These are phyloP conservation scores for Xylariomycetidae sp. DNA, from an alignment of 2,329 filamentous ascomycete species.

Conservation along the genomic window DNA sequence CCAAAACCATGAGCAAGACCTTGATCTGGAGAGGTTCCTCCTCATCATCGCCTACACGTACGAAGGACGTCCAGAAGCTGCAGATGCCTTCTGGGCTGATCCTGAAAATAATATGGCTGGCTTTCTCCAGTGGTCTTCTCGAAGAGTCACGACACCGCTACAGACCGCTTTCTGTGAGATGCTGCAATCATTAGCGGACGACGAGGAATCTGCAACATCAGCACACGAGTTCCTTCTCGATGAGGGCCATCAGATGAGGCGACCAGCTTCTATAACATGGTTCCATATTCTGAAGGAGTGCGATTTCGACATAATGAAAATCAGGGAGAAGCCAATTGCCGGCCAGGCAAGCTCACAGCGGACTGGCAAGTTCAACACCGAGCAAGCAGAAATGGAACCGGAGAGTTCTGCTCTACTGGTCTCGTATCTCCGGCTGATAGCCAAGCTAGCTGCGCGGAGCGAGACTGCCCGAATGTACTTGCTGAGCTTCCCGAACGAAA, in stretches of 20 bases:
- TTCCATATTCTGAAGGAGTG: constrained; percentile 87
- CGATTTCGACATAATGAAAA: constrained; percentile 72
- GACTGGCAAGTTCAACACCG: constrained; percentile 53
- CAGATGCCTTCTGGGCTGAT: constrained; percentile 86
- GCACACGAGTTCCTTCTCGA: constrained; percentile 88
- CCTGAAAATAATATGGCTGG: constrained; percentile 89
- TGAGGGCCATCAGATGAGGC: constrained; percentile 72
- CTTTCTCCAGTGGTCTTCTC: constrained; percentile 95
- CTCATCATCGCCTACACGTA: constrained; percentile 90
- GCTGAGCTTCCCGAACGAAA: constrained; percentile 57
- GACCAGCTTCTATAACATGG: constrained; percentile 84
- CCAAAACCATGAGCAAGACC: constrained; percentile 58
- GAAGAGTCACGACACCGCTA: constrained; percentile 88
- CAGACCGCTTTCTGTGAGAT: constrained; percentile 97
- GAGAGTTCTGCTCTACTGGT: constrained; percentile 97
- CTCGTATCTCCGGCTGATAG: constrained; percentile 82
- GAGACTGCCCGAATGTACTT: constrained; percentile 67
- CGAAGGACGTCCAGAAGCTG: constrained; percentile 76
- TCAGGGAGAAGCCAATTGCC: constrained; percentile 63
- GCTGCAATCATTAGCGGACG: constrained; percentile 79
- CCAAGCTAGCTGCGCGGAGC: constrained; percentile 74
- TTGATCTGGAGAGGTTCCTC: constrained; percentile 82
- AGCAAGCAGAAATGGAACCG: constrained; percentile 73
- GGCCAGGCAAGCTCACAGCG: constrained; percentile 50
- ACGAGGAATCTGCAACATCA: constrained; percentile 72